A percentile compares a stretch with the other conserved stretches of the same genome.
phyloP scores from a whole-genome alignment of 148 eudicot genomes.

The Vaccinium macrocarpon region DNA sequence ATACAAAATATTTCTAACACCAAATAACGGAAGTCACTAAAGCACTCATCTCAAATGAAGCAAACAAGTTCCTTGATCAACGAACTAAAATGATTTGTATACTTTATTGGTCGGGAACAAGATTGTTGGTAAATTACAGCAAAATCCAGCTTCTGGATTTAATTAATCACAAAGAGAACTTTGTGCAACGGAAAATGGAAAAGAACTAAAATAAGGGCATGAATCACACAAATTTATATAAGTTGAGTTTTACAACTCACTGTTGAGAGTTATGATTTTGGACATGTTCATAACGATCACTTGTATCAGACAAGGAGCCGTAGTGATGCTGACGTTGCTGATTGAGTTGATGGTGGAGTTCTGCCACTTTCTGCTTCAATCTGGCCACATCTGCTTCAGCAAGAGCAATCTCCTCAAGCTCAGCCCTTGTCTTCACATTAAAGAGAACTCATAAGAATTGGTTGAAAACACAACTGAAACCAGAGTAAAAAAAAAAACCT shows the following conservation, averaged over 20 bases:
- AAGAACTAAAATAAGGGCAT: background rate
- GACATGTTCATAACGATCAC: constrained; percentile 49
- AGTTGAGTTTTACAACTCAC: constrained; percentile 26
- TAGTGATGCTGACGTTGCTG: constrained; percentile 92
- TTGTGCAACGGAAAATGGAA: background rate
- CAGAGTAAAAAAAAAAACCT: background rate
- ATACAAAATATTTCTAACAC: background rate
- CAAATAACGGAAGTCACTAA: background rate
- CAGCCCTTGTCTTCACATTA: constrained; percentile 84
- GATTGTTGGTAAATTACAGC: background rate
- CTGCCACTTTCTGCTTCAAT: constrained; percentile 95
- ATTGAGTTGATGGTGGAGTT: constrained; percentile 92
- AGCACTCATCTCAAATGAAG: background rate
- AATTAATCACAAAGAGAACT: background rate
- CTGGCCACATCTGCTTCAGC: constrained; percentile 99
- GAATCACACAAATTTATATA: background rate
- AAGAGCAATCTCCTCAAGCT: constrained; percentile 99
- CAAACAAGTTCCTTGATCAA: background rate
- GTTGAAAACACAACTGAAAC: background rate
- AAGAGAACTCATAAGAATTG: constrained; percentile 16
- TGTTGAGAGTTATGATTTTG: constrained; percentile 40
- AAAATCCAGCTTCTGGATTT: background rate
- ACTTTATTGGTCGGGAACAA: background rate
- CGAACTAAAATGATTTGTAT: background rate
- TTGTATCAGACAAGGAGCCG: constrained; percentile 69